Conservation (phyloP, 2,329 filamentous ascomycete species). For the Daldinia sp. region DNA sequence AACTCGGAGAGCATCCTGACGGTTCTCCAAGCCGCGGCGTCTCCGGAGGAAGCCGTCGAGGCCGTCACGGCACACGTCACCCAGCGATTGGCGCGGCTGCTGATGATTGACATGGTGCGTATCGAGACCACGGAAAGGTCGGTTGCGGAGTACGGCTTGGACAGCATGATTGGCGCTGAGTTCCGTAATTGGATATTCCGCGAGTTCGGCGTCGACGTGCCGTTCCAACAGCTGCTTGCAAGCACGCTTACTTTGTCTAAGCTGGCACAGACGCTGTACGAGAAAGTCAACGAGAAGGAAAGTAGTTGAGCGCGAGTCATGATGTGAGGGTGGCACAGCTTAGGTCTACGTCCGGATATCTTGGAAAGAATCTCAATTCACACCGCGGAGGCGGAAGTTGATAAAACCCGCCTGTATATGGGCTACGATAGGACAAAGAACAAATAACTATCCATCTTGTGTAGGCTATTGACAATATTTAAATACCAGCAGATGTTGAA, state of each 20-base stretch:
- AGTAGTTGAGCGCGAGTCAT: not conserved
- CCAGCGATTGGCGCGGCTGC: conserved; percentile 42
- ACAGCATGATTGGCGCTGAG: conserved; percentile 56
- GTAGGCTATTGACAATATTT: too few relatives aligned
- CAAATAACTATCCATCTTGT: too few relatives aligned
- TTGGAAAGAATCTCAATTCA: not conserved
- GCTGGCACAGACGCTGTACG: not conserved
- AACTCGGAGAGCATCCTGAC: not conserved
- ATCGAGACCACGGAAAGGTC: conserved; percentile 43
- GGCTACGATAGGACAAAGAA: too few relatives aligned
- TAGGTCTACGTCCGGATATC: not conserved
- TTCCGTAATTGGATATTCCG: conserved; percentile 54
- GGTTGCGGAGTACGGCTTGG: conserved; percentile 53
- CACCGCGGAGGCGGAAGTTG: too few relatives aligned
- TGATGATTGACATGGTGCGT: conserved; percentile 42
- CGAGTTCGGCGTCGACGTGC: conserved; percentile 54
- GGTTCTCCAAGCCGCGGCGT: not conserved
- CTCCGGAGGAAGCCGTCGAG: conserved; percentile 22
- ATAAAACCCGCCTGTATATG: too few relatives aligned
- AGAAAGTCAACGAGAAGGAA: not conserved
- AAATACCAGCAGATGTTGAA: too few relatives aligned
- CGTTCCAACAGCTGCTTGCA: conserved; percentile 55
- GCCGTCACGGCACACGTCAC: conserved; percentile 39
- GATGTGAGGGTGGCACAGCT: not conserved
- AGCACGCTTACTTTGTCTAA: not conserved